Conservation (phyloP, 2,329 filamentous ascomycete species). For the Falciphora oryzae region DNA sequence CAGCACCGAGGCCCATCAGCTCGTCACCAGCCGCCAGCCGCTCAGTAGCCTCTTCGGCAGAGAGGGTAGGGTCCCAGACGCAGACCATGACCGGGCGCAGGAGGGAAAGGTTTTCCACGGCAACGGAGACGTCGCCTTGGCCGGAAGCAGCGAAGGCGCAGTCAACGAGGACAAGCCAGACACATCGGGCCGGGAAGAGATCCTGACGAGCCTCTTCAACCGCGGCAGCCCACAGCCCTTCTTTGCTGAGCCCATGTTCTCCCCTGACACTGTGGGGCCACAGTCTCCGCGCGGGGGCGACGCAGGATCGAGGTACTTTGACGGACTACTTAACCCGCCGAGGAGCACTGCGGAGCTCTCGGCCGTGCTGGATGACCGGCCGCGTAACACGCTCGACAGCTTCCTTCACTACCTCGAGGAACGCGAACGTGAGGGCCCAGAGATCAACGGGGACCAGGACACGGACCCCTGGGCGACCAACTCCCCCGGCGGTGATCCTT, state of each 20-base stretch:
- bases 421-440: background rate
- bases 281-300: conserved; percentile 13
- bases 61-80: conserved; percentile 60
- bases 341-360: conserved; percentile 37
- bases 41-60: conserved; percentile 70
- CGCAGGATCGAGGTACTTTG: conserved; percentile 35
- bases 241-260: conserved; percentile 15
- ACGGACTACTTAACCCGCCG: conserved; percentile 40
- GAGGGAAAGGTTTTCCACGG: conserved; percentile 61
- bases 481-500: background rate
- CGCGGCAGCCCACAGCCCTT: conserved; percentile 26
- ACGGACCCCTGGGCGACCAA: background rate
- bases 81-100: conserved; percentile 53
- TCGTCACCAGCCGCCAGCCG: conserved; percentile 69
- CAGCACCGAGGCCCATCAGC: conserved; percentile 68
- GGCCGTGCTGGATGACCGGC: conserved; percentile 24
- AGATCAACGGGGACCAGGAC: background rate
- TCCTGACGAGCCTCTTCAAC: conserved; percentile 33
- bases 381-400: conserved; percentile 13
- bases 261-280: conserved; percentile 6
- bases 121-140: conserved; percentile 60
- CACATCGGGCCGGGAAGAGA: conserved; percentile 16
- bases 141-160: conserved; percentile 50
- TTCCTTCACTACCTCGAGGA: conserved; percentile 9
- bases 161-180: conserved; percentile 57